Evolutionary conservation across 2,329 filamentous ascomycete genomes (phyloP).

Genomic region (Trichoderma semiorbis): DNA sequence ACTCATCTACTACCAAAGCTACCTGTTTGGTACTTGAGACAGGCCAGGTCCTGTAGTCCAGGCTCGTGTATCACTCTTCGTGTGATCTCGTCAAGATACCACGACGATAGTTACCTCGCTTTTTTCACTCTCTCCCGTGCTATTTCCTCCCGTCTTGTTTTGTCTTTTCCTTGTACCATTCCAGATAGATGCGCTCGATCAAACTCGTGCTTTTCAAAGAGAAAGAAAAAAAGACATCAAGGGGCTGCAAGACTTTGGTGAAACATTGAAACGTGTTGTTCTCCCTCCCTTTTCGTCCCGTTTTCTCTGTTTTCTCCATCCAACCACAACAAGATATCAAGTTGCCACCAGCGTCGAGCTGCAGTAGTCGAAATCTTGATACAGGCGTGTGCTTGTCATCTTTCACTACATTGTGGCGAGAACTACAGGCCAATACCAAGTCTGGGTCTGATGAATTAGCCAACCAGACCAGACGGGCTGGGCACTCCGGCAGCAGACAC

Average conservation of each 20-base stretch:
- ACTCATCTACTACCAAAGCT: not conserved
- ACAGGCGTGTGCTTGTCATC: not conserved
- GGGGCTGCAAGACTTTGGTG: not conserved
- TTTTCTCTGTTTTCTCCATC: not conserved
- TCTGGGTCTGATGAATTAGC: not conserved
- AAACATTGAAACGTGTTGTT: constrained; percentile 6
- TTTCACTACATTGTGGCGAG: not conserved
- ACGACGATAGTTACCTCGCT: not conserved
- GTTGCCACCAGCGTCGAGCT: not conserved
- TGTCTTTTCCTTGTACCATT: not conserved
- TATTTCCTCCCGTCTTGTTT: not conserved
- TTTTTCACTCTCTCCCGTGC: not conserved
- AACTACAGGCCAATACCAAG: not conserved
- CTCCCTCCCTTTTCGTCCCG: not conserved
- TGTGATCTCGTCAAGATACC: not conserved
- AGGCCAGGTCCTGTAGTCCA: not conserved
- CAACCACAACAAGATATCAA: not conserved
- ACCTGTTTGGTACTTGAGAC: not conserved
- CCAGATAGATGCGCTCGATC: not conserved
- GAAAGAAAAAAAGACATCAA: not conserved
- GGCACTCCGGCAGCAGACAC: constrained; percentile 2
- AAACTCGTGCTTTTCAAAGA: not conserved
- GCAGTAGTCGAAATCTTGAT: not conserved
- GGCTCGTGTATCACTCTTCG: not conserved
- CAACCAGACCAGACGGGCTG: not conserved